These are phyloP conservation scores for Sugiyamaella floridensis DNA, from an alignment of 805 yeast species.

Conservation along the genomic window DNA sequence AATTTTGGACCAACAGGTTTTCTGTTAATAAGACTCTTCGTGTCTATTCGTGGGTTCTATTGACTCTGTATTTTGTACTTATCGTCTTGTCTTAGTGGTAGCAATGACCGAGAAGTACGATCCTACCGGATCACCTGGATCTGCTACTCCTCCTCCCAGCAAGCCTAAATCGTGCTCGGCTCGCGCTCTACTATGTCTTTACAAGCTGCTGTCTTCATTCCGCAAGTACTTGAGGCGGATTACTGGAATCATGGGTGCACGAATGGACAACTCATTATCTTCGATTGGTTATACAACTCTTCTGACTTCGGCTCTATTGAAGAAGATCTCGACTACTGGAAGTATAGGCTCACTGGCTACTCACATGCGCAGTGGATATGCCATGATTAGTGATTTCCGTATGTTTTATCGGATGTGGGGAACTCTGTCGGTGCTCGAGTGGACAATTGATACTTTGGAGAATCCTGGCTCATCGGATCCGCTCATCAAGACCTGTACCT, in stretches of 20 bases:
- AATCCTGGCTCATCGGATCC: constrained; percentile 26
- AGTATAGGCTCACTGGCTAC: constrained; percentile 2
- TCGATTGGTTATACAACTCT: constrained; percentile 14
- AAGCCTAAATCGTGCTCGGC: background rate
- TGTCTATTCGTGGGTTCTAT: too few relatives aligned
- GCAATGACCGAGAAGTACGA: too few relatives aligned
- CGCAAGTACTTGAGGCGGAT: background rate
- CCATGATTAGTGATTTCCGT: constrained; percentile 30
- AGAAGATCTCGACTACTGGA: background rate
- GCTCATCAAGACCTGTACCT: constrained; percentile 26
- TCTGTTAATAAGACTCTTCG: too few relatives aligned
- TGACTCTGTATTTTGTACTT: too few relatives aligned
- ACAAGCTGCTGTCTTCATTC: background rate
- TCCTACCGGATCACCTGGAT: too few relatives aligned
- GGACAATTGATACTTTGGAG: constrained; percentile 31
- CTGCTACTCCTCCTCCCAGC: background rate
- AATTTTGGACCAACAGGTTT: too few relatives aligned
- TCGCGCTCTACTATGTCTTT: background rate
- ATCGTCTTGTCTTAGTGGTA: too few relatives aligned
- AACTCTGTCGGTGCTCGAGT: constrained; percentile 30
- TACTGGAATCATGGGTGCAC: background rate
- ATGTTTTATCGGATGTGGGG: constrained; percentile 35
- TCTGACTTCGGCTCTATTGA: constrained; percentile 7
- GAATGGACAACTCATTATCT: constrained; percentile 12
- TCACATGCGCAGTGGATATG: constrained; percentile 17